Evolutionary conservation across 2,329 filamentous ascomycete genomes (phyloP), one percentile per base, ranked within the genome.

Genomic region (Diaporthe amygdali): DNA sequence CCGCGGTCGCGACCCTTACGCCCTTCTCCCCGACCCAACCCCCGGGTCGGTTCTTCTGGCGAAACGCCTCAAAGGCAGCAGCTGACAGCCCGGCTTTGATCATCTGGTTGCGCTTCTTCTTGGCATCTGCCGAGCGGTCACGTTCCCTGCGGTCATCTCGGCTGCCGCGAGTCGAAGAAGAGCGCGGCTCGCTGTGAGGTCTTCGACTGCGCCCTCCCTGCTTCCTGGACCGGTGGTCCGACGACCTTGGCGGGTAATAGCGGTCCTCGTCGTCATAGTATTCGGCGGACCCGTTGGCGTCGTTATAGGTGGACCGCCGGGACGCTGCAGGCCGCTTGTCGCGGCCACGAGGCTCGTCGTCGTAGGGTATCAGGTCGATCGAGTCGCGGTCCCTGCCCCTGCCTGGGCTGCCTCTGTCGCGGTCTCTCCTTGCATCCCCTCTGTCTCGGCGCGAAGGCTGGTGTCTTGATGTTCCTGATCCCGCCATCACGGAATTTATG

Each of bases 1-100:
- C 77, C 22, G 77, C 77, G 41, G 77, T 78, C 3, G 76, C 77
- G 17, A 77, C 74, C 37, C 77, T 70, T 54, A 66, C 44, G 5
- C 70, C 66, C 51, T 72, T 70, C 44, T 75, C 72, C 5, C 71
- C 71, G 20, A 71, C 56, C 71, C 71, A 73, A 10, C 54, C 64
- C 14, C 71, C 71, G 14, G 68, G 61, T 27, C 75, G 69, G 8
- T 74, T 69, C 6, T 74, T 73, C 66, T 76, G 74, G n/a, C 75
- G 68, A 66, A 74, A 77, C 7, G 74, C 77, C 70, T 78, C 77
- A 10, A 76, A 61, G 0, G 75, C 72, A 0, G 75, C 77, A 3
- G 77, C 76, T 4, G 74, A 74, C 8, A 76, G 71, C 2, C 76
- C 77, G 0, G 77, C 77, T 52, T 74, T 74, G 5, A 77, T 75